phyloP scores from a whole-genome alignment of 2,329 filamentous ascomycete genomes.

The Drechslerella dactyloides region DNA sequence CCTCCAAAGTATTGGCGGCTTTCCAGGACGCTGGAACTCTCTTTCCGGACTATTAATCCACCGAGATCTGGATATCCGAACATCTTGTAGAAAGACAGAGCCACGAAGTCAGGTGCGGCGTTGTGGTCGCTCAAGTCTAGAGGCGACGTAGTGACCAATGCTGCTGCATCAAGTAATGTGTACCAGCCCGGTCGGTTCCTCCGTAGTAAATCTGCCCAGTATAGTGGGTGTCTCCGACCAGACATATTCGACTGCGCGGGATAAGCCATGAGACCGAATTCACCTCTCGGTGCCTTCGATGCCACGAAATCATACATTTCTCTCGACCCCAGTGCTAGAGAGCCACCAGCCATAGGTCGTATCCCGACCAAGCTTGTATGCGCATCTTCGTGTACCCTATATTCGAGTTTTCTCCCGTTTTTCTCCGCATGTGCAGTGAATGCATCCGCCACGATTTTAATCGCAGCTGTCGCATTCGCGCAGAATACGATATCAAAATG shows the following conservation, averaged over 20 bases:
- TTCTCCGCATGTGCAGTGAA: slow-evolving; percentile 60
- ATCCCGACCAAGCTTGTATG: slow-evolving; percentile 73
- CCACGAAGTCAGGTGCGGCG: slow-evolving; percentile 79
- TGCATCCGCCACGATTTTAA: slow-evolving; percentile 68
- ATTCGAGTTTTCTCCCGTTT: slow-evolving; percentile 62
- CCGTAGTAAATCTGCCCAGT: slow-evolving; percentile 68
- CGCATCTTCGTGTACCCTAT: slow-evolving; percentile 67
- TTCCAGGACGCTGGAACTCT: slow-evolving; percentile 48
- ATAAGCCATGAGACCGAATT: slow-evolving; percentile 72
- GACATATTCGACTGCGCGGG: slow-evolving; percentile 94
- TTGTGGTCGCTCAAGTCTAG: slow-evolving; percentile 71
- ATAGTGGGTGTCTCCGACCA: slow-evolving; percentile 73
- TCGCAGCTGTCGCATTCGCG: slow-evolving; percentile 68
- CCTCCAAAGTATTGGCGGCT: slow-evolving; percentile 84
- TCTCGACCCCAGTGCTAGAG: slow-evolving; percentile 71
- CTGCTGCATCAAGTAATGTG: slow-evolving; percentile 83
- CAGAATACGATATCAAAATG: slow-evolving; percentile 70
- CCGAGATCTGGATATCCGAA: slow-evolving; percentile 95
- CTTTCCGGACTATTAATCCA: slow-evolving; percentile 74
- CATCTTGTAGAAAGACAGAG: slow-evolving; percentile 94
- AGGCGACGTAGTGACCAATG: slow-evolving; percentile 76
- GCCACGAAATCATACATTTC: slow-evolving; percentile 72
- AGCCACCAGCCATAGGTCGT: slow-evolving; percentile 70
- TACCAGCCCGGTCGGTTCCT: slow-evolving; percentile 60
- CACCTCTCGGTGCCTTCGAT: slow-evolving; percentile 56